Conservation (phyloP, 2,329 filamentous ascomycete genomes). For the Fusarium tuaranense region DNA sequence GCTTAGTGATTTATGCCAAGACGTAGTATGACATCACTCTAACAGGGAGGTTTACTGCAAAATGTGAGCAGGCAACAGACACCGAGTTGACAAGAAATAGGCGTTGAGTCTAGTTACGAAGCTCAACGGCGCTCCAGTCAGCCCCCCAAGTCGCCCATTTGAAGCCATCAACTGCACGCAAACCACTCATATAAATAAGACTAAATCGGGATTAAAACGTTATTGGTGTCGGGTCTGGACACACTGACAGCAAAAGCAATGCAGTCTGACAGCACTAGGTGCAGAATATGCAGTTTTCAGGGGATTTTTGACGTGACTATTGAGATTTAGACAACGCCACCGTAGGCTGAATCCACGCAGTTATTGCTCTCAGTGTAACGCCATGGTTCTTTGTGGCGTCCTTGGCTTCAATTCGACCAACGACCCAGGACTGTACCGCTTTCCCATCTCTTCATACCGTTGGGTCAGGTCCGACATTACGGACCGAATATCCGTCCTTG, state of each 20-base stretch:
- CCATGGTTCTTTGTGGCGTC: neutral
- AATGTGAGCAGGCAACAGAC: neutral
- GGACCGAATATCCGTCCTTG: neutral
- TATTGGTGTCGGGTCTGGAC: neutral
- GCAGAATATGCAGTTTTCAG: neutral
- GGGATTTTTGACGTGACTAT: neutral
- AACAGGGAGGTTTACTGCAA: neutral
- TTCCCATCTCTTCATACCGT: neutral
- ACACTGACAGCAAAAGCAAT: neutral
- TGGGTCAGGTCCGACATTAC: neutral
- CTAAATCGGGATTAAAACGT: neutral
- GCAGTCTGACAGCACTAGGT: neutral
- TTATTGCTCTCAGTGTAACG: neutral
- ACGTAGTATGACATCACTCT: neutral
- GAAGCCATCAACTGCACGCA: neutral
- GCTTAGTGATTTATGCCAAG: neutral
- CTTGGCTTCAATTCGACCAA: neutral
- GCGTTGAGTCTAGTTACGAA: neutral
- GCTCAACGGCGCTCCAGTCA: neutral
- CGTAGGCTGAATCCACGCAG: neutral
- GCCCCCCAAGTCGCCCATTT: neutral
- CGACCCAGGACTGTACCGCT: neutral
- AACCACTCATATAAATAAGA: neutral
- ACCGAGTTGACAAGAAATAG: neutral
- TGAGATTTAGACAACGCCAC: neutral